Evolutionary conservation across 2,329 filamentous ascomycete species (phyloP), one percentile per base, ranked within the genome.

Genomic region (Hirsutella thompsonii): DNA sequence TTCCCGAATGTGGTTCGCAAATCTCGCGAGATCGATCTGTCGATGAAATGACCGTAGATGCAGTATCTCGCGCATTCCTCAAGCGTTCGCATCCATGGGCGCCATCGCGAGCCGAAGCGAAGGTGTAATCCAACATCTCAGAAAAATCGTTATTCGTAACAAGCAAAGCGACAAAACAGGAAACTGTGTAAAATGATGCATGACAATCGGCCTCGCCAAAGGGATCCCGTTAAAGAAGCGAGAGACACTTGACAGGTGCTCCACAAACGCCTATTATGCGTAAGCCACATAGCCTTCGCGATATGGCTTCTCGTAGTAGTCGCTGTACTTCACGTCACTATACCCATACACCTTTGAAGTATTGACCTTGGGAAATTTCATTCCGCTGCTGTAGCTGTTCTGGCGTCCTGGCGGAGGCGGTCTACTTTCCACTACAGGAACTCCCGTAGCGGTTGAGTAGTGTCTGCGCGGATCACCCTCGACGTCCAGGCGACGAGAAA

Each of bases 251-350:
- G n/a, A n/a, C n/a, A n/a, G n/a, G n/a, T n/a, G n/a, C n/a, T 2
- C 11, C 20, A 11, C 3, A 40, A 46, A 46, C 40, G 42, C 45
- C 45, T 20, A 37, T 48, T 45, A 52, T 40, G 45, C 48, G 45
- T 49, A 53, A 6, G 49, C 45, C 29, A 40, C 35, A 40, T 47
- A 49, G 11, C 54, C 50, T 20, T 57, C 54, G 18, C 48, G 53
- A 29, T 52, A 52, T 20, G 50, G 42, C 37, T 32, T 32, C 30
- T 42, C 45, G 42, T 58, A 50, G 38, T 44, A 48, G 41, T 40
- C 42, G 48, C 51, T 56, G 47, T 57, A 64, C 23, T 50, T 47
- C n/a, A 62, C 50, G 30, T 63, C 57, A 2, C 53, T 52, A 11
- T 46, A 41, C 23, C 45, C 46, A 41, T 55, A 61, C 10, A 42